phyloP scores from a whole-genome alignment of 2,329 filamentous ascomycete species.

The Madurella fahalii region DNA sequence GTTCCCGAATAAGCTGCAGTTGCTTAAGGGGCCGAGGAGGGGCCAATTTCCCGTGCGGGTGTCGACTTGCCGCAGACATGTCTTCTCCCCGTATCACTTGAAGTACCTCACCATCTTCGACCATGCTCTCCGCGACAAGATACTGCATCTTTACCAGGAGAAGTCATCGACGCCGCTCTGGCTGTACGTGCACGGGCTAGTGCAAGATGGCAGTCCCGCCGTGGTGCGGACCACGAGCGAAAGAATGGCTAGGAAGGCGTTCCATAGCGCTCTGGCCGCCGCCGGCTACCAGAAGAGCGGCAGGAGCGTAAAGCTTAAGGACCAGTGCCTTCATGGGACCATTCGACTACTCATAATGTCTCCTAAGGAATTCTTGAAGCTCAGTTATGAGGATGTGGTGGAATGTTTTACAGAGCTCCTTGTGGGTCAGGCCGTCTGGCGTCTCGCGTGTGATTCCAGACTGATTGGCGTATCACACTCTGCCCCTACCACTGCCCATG shows the following conservation, averaged over 20 bases:
- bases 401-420: constrained; percentile 3
- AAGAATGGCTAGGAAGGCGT: constrained; percentile 5
- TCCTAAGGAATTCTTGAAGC: constrained; percentile 9
- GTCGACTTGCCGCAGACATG: constrained; percentile 29
- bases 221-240: constrained; percentile 12
- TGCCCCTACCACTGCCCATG: no score
- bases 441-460: background rate
- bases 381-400: constrained; percentile 4
- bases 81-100: constrained; percentile 33
- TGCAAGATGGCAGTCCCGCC: constrained; percentile 1
- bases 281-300: constrained; percentile 16
- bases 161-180: constrained; percentile 13
- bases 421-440: background rate
- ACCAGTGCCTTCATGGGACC: constrained; percentile 2
- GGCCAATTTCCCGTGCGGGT: constrained; percentile 26
- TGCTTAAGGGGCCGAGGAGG: background rate
- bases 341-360: constrained; percentile 1
- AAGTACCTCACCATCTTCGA: constrained; percentile 31
- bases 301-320: background rate
- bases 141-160: constrained; percentile 15
- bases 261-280: constrained; percentile 18
- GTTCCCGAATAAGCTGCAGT: background rate
- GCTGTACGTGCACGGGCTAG: constrained; percentile 8
- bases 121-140: constrained; percentile 29
- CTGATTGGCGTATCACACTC: no score